phyloP scores from a whole-genome alignment of 306 rosid species.

The Bauhinia variegata region DNA sequence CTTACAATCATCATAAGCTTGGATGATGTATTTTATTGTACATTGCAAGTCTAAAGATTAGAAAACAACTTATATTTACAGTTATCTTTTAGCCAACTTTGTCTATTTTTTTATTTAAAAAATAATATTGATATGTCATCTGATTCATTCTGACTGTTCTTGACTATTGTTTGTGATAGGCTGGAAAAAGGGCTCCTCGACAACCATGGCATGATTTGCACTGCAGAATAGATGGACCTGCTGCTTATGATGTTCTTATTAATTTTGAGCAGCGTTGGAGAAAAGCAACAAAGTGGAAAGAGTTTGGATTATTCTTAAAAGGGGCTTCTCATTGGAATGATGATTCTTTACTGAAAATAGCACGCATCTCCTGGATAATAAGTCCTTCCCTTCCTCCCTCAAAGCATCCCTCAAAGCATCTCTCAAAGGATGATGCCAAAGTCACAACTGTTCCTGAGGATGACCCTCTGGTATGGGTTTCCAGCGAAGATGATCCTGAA shows the following conservation, averaged over 20 bases:
- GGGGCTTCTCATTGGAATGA: constrained; percentile 66
- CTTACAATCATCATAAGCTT: constrained; percentile 12
- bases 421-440: constrained; percentile 17
- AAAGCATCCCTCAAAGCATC: constrained; percentile 32
- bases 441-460: constrained; percentile 63
- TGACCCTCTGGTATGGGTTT: constrained; percentile 57
- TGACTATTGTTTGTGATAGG: constrained; percentile 47
- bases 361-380: constrained; percentile 90
- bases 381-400: constrained; percentile 54
- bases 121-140: not conserved
- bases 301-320: constrained; percentile 63
- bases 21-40: not conserved
- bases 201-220: constrained; percentile 99
- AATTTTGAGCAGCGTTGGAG: constrained; percentile 98
- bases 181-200: constrained; percentile 82
- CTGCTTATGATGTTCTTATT: constrained; percentile 91
- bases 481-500: constrained; percentile 67
- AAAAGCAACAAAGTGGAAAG: constrained; percentile 76
- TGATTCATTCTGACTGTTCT: constrained; percentile 18
- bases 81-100: constrained; percentile 14
- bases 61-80: not conserved
- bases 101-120: not conserved
- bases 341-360: constrained; percentile 76
- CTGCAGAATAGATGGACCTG: constrained; percentile 91
- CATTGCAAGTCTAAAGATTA: constrained; percentile 2